phyloP scores from a whole-genome alignment of 306 rosid species.

The Casuarina cunninghamiana region DNA sequence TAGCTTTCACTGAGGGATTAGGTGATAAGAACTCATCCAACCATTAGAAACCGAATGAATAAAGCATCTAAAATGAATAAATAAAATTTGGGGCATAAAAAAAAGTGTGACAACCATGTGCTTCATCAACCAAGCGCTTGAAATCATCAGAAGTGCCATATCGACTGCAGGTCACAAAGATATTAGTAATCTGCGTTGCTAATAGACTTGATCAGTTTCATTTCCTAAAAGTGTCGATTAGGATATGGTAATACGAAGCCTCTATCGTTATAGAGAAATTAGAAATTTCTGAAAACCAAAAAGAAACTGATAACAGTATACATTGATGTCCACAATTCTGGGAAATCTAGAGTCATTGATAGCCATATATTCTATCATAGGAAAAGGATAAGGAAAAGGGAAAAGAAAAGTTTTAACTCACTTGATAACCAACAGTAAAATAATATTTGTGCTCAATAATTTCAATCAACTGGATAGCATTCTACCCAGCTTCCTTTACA shows the following conservation, averaged over 20 bases:
- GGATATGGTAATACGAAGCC: neutral
- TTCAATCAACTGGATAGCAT: conserved; percentile 87
- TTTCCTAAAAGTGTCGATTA: neutral
- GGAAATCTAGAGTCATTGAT: conserved; percentile 19
- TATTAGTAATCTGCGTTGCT: conserved; percentile 78
- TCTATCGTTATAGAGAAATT: conserved; percentile 2
- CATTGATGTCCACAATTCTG: conserved; percentile 14
- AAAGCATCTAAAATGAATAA: neutral
- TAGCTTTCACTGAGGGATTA: conserved; percentile 16
- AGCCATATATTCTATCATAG: neutral
- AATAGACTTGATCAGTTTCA: conserved; percentile 24
- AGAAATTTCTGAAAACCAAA: conserved; percentile 3
- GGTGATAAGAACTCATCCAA: conserved; percentile 19
- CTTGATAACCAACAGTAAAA: conserved; percentile 93
- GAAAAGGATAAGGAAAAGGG: conserved; percentile 4
- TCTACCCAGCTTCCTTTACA: conserved; percentile 88
- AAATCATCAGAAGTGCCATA: conserved; percentile 96
- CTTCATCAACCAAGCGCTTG: conserved; percentile 96
- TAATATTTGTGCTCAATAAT: conserved; percentile 91
- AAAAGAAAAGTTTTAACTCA: conserved; percentile 42
- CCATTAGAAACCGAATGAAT: conserved; percentile 4
- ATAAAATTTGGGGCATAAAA: conserved; percentile 4
- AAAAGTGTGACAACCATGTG: conserved; percentile 70
- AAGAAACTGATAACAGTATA: conserved; percentile 5
- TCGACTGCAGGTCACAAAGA: conserved; percentile 85